phyloP scores from a whole-genome alignment of 352 stramenopile species.

The Aphanomyces euteiches region DNA sequence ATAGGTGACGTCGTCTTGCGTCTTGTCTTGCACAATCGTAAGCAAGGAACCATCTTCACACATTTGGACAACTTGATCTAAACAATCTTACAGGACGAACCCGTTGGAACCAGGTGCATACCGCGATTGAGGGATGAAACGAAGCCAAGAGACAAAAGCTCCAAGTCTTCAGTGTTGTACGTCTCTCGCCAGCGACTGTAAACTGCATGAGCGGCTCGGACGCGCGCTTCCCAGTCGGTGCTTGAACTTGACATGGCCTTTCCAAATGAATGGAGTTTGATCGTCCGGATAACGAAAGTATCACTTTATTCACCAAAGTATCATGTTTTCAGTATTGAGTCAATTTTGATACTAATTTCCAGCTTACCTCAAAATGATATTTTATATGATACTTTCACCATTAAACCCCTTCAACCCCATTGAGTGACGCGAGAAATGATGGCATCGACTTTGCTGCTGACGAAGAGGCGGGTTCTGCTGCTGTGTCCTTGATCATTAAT shows the following conservation, averaged over 20 bases:
- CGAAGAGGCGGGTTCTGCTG: no score
- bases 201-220: slow-evolving; percentile 4
- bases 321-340: no score
- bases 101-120: not conserved
- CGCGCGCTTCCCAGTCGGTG: not conserved
- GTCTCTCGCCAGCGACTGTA: not conserved
- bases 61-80: not conserved
- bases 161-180: not conserved
- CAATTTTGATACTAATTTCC: no score
- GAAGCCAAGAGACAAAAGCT: slow-evolving; percentile 12
- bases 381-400: no score
- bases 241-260: slow-evolving; percentile 14
- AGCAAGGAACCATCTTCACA: slow-evolving; percentile 6
- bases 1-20: not conserved
- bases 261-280: not conserved
- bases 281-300: slow-evolving; percentile 6
- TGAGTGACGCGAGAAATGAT: no score
- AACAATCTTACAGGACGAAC: not conserved
- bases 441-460: no score
- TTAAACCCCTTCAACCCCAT: no score
- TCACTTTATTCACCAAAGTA: no score
- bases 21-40: not conserved
- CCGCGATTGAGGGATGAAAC: slow-evolving; percentile 17
- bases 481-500: no score
- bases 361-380: no score